A percentile compares a stretch with the other conserved stretches of the same genome.
These are phyloP conservation scores for Cucumis cinereus DNA, from an alignment of 306 rosid species.

Conservation along the genomic window DNA sequence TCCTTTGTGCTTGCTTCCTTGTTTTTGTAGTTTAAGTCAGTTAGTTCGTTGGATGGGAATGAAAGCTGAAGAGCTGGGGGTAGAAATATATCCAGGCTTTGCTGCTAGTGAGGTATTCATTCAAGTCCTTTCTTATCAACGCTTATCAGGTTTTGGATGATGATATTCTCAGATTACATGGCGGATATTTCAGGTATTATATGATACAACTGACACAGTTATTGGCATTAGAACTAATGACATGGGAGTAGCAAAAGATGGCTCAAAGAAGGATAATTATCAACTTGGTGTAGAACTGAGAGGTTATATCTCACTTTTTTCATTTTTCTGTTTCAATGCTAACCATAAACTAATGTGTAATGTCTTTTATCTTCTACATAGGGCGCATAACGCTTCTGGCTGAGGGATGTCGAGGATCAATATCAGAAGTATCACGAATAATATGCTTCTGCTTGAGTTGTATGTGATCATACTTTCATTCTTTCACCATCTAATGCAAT, in stretches of 20 bases:
- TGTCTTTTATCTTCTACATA: conserved; percentile 14
- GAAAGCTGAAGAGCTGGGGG: conserved; percentile 93
- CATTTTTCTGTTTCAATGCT: background rate
- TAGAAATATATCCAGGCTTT: conserved; percentile 94
- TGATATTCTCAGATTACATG: conserved; percentile 5
- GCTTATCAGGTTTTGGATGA: conserved; percentile 9
- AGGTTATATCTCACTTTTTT: conserved; percentile 37
- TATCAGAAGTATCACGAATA: conserved; percentile 66
- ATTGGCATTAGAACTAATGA: conserved; percentile 85
- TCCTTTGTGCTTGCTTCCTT: conserved; percentile 6
- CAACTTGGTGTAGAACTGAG: conserved; percentile 72
- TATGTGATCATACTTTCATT: conserved; percentile 1
- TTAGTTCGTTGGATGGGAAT: conserved; percentile 88
- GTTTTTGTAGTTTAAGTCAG: conserved; percentile 68
- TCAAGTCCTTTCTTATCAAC: conserved; percentile 8
- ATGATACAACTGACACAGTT: conserved; percentile 48
- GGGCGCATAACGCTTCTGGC: conserved; percentile 70
- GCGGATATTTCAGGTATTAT: conserved; percentile 47
- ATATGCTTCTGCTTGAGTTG: conserved; percentile 6
- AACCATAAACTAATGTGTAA: background rate
- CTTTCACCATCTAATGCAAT: conserved; percentile 7
- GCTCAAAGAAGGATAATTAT: conserved; percentile 77
- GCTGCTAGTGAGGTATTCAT: conserved; percentile 80
- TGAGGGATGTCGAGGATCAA: conserved; percentile 94
- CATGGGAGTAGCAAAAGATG: conserved; percentile 88